Base-by-base conservation (phyloP, 768 basidiomycete genomes). In the Tephrocybe sp. region DNA sequence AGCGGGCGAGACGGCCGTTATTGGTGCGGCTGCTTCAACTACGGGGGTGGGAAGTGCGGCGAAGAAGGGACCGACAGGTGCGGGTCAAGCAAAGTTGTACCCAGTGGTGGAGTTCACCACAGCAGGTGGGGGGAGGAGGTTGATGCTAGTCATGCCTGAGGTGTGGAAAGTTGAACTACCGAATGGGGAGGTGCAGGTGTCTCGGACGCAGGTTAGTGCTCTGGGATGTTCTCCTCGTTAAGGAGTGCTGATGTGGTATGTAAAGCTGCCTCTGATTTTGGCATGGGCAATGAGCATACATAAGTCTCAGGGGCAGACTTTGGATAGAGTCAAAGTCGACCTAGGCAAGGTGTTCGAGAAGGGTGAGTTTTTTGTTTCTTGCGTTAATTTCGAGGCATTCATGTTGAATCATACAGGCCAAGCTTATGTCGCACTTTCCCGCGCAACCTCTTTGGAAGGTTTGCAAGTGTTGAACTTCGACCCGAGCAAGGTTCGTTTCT, bases 271-370 rank as follows among this genome's bases (percentile, higher is more conserved):
- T 0, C 64, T 98, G 21, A 94, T 97, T 51, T 76, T 96, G 31
- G 80, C 95, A 0, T 98, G 95, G 96, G 95, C 96, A 0, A 96
- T 98, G 92, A 91, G 88, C 39, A 98, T 98, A 54, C 97, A 99
- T 68, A 99, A 99, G 65, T 90, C 89, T 9, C 97, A 99, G 66
- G 97, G 97, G 9, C 97, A 98, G 66, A 98, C 97, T 0, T 75
- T 99, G 9, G 89, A 94, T 21, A 83, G 92, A 38, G 95, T 98
- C 58, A 96, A 89, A 63, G 95, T 98, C 36, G 95, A 98, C 62
- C 76, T 99, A 28, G 84, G 84, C 25, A 87, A 84, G 63, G 89
- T 98, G 4, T 99, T 99, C 61, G 97, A 93, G 69, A 92, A 91
- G 68, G 92, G 89, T 83, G 42, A 19, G 73, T 53, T 9, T 19